Evolutionary conservation across 2,329 filamentous ascomycete species (phyloP).

Genomic region (Colletotrichum nymphaeae): DNA sequence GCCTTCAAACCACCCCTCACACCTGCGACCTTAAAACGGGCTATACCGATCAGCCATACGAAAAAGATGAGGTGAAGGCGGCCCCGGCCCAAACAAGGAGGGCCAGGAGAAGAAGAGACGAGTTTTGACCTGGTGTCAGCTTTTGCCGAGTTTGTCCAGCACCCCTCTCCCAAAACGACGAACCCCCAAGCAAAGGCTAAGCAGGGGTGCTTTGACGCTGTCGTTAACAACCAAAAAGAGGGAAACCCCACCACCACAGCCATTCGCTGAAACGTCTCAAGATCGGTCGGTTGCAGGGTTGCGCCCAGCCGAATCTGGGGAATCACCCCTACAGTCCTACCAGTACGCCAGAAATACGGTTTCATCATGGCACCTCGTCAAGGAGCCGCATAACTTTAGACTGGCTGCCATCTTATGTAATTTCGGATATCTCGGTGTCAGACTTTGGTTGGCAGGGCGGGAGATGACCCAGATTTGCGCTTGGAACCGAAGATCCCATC

Average conservation of each 20-base stretch:
- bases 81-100: slow-evolving; percentile 27
- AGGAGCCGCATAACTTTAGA: slow-evolving; percentile 1
- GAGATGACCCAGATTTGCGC: slow-evolving; percentile 24
- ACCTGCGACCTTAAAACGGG: slow-evolving; percentile 17
- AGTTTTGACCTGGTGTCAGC: slow-evolving; percentile 21
- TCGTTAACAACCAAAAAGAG: background rate
- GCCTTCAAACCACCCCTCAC: slow-evolving; percentile 14
- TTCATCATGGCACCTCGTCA: slow-evolving; percentile 1
- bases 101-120: slow-evolving; percentile 14
- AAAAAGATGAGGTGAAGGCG: background rate
- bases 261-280: slow-evolving; percentile 35
- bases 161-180: background rate
- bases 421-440: slow-evolving; percentile 1
- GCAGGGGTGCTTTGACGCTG: background rate
- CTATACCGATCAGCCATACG: background rate
- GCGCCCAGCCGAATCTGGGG: slow-evolving; percentile 23
- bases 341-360: background rate
- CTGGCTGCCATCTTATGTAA: slow-evolving; percentile 16
- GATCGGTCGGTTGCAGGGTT: slow-evolving; percentile 22
- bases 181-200: background rate
- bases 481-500: slow-evolving; percentile 16
- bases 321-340: background rate
- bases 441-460: slow-evolving; percentile 28
- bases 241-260: slow-evolving; percentile 4
- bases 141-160: background rate